Conservation (phyloP, 106 monocot species). For the Hemerocallis citrina region DNA sequence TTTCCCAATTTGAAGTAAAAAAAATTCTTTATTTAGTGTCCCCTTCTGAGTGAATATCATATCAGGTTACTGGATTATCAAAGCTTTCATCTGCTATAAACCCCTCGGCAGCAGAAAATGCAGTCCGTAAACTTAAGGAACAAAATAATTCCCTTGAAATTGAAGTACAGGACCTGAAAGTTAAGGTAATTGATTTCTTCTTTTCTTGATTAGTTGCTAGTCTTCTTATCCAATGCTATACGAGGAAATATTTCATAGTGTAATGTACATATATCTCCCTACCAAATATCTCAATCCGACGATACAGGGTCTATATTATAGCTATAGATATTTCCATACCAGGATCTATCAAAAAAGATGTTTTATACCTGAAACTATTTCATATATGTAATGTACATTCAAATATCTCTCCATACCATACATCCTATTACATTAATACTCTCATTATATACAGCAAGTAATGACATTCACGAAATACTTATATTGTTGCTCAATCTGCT, state of each 20-base stretch:
- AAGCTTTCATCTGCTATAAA: constrained; percentile 10
- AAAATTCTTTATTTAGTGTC: not conserved
- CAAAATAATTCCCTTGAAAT: constrained; percentile 31
- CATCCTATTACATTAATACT: too few relatives aligned
- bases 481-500: not conserved
- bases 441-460: too few relatives aligned
- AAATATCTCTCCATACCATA: too few relatives aligned
- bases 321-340: too few relatives aligned
- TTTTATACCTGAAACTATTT: too few relatives aligned
- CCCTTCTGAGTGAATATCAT: constrained; percentile 3
- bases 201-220: not conserved
- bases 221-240: not conserved
- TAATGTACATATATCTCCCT: too few relatives aligned
- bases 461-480: too few relatives aligned
- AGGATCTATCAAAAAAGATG: too few relatives aligned
- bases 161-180: constrained; percentile 47
- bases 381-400: too few relatives aligned
- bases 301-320: too few relatives aligned
- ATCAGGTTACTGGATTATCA: constrained; percentile 55
- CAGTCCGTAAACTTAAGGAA: constrained; percentile 22
- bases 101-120: constrained; percentile 36
- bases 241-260: too few relatives aligned
- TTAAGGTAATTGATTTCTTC: constrained; percentile 30
- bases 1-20: not conserved
- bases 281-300: too few relatives aligned